Base-by-base conservation (phyloP, 495 filamentous ascomycete genomes). In the Talaromyces thailandensis region DNA sequence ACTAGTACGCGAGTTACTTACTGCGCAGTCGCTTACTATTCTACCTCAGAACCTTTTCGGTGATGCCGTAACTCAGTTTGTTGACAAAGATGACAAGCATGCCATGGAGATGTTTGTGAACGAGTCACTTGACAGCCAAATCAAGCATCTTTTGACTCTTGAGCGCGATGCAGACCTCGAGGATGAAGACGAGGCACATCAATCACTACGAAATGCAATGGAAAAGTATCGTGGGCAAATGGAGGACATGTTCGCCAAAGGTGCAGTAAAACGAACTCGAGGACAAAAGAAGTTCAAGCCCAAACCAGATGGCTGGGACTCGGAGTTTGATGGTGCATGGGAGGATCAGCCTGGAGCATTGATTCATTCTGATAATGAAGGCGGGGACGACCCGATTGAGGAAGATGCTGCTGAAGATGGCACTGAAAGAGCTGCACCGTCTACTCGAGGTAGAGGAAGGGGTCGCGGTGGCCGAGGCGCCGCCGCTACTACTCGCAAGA, bases 1-100 rank as follows among this genome's bases (percentile, higher is more conserved):
- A 64, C 78, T 99, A 4, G 93, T 98, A 1, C 79, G 86, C 12
- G 92, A 98, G 60, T 94, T 89, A 63, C 81, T 99, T 40, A 79
- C 83, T 1, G 86, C 89, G 7, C 91, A 98, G 63, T 90, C 89
- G 0, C 80, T 98, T 11, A 93, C 90, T 63, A 94, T 98, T 62
- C 79, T 99, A 0, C 93, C 94, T 0, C 87, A 93, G 67, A 93
- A 92, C 58, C 89, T 85, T 0, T 96, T 99, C 69, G 88, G 92
- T 6, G 93, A 98, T 72, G 95, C 94, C 0, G 92, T 99, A 7
- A 86, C 86, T 60, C 90, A 95, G 64, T 99, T 93, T 70, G 91
- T 98, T 25, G 87, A 92, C 72, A 98, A 98, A 65, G 91, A 96
- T 66, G 94, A 99, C 73, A 95, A 92, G 65, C 86, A 94, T 65